A percentile compares a stretch with the other conserved stretches of the same genome.
Conservation (phyloP, 208 protist genomes). For the Leishmania gerbilli region DNA sequence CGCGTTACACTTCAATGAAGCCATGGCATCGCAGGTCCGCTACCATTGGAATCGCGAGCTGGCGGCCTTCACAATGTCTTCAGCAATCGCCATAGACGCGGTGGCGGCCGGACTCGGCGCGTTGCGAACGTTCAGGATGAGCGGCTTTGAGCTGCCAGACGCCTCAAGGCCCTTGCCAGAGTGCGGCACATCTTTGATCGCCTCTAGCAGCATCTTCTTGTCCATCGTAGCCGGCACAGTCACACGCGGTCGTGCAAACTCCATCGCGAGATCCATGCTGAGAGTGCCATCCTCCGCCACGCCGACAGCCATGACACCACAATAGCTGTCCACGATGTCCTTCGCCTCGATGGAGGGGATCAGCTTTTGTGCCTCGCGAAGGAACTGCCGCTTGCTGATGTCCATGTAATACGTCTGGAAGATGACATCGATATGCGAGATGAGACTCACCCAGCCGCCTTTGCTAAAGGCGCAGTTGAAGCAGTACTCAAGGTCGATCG, state of each 20-base stretch:
- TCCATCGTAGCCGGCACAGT: constrained; percentile 44
- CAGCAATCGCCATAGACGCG: constrained; percentile 83
- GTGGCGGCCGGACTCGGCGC: constrained; percentile 89
- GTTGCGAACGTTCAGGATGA: constrained; percentile 91
- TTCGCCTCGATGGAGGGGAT: constrained; percentile 64
- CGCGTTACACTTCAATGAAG: background rate
- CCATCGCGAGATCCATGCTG: constrained; percentile 74
- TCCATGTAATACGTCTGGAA: constrained; percentile 73
- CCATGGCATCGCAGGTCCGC: background rate
- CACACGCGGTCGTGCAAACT: constrained; percentile 64
- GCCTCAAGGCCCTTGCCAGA: background rate
- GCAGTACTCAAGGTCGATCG: constrained; percentile 73
- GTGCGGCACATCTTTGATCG: constrained; percentile 28
- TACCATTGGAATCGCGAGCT: constrained; percentile 72
- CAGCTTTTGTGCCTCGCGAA: constrained; percentile 71
- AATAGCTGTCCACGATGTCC: constrained; percentile 77
- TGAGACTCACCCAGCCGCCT: constrained; percentile 71
- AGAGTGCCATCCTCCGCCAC: constrained; percentile 58
- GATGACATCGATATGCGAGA: constrained; percentile 54
- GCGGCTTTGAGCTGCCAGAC: constrained; percentile 27
- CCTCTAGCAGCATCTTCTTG: constrained; percentile 47
- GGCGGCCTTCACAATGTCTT: constrained; percentile 75
- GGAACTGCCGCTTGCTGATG: constrained; percentile 53
- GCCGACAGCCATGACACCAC: constrained; percentile 75
- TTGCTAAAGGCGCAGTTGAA: constrained; percentile 68